Evolutionary conservation across 2,329 filamentous ascomycete species (phyloP).

Genomic region (Proliferodiscus dingleyae): DNA sequence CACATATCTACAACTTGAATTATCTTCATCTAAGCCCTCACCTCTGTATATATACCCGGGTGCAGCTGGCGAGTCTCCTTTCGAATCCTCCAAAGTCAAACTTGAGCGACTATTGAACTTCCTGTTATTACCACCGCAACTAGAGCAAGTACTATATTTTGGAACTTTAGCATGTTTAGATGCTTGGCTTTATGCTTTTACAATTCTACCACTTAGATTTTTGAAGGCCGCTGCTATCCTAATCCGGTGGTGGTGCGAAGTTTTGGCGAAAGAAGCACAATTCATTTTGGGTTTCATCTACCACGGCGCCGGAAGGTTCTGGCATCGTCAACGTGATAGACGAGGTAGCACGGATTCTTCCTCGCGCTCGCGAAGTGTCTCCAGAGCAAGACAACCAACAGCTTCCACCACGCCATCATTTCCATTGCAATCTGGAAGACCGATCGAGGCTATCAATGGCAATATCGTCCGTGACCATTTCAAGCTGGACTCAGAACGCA

Average conservation of each 20-base stretch:
- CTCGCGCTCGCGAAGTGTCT: slow-evolving; percentile 26
- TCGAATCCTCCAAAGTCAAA: slow-evolving; percentile 89
- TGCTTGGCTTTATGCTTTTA: slow-evolving; percentile 95
- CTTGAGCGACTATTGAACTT: slow-evolving; percentile 90
- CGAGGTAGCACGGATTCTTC: slow-evolving; percentile 33
- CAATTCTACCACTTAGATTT: slow-evolving; percentile 87
- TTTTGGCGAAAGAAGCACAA: slow-evolving; percentile 64
- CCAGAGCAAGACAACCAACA: slow-evolving; percentile 22
- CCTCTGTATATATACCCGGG: slow-evolving; percentile 62
- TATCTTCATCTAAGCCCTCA: slow-evolving; percentile 57
- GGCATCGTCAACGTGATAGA: slow-evolving; percentile 52
- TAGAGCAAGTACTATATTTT: slow-evolving; percentile 83
- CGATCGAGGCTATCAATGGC: slow-evolving; percentile 11
- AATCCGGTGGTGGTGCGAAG: slow-evolving; percentile 69
- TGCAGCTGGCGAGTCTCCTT: slow-evolving; percentile 57
- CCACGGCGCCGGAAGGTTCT: slow-evolving; percentile 72
- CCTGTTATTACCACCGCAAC: slow-evolving; percentile 69
- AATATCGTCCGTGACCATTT: slow-evolving; percentile 15
- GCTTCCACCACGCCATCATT: slow-evolving; percentile 24
- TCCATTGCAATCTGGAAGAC: slow-evolving; percentile 19
- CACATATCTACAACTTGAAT: slow-evolving; percentile 59
- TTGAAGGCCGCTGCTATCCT: slow-evolving; percentile 74
- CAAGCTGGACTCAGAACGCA: slow-evolving; percentile 23
- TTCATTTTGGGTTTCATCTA: slow-evolving; percentile 76
- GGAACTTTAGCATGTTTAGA: slow-evolving; percentile 89